Evolutionary conservation across 2,329 filamentous ascomycete species (phyloP).

Genomic region (Apiospora saccharicola): DNA sequence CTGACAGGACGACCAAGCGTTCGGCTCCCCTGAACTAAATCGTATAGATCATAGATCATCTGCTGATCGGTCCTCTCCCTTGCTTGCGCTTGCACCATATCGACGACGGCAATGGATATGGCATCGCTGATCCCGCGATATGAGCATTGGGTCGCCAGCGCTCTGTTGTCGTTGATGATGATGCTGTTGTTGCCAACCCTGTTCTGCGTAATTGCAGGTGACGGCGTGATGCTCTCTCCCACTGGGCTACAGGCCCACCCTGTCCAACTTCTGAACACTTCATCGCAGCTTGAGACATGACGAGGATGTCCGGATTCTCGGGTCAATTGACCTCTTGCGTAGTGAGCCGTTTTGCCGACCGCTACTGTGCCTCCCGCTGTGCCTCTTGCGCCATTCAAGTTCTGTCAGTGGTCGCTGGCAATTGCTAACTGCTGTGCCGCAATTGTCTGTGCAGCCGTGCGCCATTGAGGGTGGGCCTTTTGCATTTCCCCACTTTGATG

Average conservation of each 20-base stretch:
- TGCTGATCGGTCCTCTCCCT: neutral
- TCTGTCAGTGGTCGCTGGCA: neutral
- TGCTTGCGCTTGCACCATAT: neutral
- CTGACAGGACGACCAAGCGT: neutral
- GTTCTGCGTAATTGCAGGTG: neutral
- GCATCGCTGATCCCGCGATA: neutral
- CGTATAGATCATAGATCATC: neutral
- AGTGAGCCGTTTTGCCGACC: neutral
- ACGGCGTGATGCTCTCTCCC: neutral
- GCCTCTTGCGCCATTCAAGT: neutral
- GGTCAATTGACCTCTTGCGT: neutral
- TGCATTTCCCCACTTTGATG: neutral
- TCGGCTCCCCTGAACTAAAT: neutral
- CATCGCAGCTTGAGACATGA: neutral
- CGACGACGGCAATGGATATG: neutral
- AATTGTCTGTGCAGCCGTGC: constrained; percentile 7
- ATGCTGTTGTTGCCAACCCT: neutral
- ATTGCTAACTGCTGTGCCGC: neutral
- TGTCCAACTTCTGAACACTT: neutral
- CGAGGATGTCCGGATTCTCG: neutral
- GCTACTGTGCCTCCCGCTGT: neutral
- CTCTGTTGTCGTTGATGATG: no score
- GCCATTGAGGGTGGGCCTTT: neutral
- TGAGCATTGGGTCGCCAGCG: neutral
- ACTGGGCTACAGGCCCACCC: neutral